Base-by-base conservation (phyloP, 2,329 filamentous ascomycete genomes). In the Hymenoscyphus albidus region DNA sequence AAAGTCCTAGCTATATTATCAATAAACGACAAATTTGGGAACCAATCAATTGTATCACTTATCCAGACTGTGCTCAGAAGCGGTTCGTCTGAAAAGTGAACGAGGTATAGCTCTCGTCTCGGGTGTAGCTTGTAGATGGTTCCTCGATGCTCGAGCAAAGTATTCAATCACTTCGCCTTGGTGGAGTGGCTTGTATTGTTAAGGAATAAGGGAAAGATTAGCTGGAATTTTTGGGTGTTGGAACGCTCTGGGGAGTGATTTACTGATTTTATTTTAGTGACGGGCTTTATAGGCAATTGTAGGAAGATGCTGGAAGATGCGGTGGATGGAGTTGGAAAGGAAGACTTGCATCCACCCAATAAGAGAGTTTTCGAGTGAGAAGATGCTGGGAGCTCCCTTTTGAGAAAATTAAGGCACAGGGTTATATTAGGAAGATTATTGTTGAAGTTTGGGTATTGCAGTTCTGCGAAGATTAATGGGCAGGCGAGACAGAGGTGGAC, bases 1-100 rank as follows among this genome's bases (percentile, higher is more conserved):
- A 80, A 67, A 1, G 81, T 87, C 1, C 84, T 89, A 48, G 80
- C 87, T 0, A 88, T 85, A 0, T 87, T 84, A 0, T 86, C 82
- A 0, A 83, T 81, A 0, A 78, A 83, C 9, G 76, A 77, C 6
- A 88, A 88, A 73, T 81, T 81, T 0, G 81, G 60, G 78, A 84
- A 51, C 76, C 83, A 1, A 79, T 90, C 73, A 88, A 89, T 74
- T 90, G 89, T 75, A 83, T 80, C 63, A 78, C 74, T 0, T 79
- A 79, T 13, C 75, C 81, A 0, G 80, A 84, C 58, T 90, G 58
- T 78, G 78, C 75, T 59, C 68, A 35, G 69, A 64, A 10, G 77
- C 74, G 0, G 75, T 75, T 59, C 60, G 65, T 7, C 44, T 78
- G 18, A 78, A 65, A 18, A 66, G 76, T 0, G 74, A 74, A 1